Percentiles rank a stretch among this genome's conserved stretches.
Conservation (phyloP, 495 filamentous ascomycete species). For the Aspergillus hancockii region DNA sequence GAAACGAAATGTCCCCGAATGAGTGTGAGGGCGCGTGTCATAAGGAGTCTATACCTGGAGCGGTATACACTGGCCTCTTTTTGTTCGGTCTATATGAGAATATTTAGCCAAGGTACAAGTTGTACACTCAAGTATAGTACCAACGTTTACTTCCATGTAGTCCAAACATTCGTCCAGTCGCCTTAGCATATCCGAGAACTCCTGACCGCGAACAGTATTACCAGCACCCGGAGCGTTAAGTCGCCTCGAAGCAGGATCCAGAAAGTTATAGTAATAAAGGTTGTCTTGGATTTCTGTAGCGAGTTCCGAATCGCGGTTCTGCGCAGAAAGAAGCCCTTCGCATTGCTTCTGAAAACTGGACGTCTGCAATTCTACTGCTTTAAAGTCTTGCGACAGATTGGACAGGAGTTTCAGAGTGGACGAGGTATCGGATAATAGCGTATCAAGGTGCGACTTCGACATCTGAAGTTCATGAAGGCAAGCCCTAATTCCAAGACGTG, state of each 20-base stretch:
- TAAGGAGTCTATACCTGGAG: conserved; percentile 66
- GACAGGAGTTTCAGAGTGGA: conserved; percentile 72
- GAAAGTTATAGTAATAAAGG: conserved; percentile 85
- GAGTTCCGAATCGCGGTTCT: conserved; percentile 71
- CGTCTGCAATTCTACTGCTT: conserved; percentile 83
- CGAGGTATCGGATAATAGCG: conserved; percentile 74
- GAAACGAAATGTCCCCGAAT: conserved; percentile 86
- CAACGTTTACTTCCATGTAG: conserved; percentile 82
- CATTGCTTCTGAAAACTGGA: conserved; percentile 89
- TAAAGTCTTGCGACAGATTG: conserved; percentile 78
- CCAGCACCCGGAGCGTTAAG: conserved; percentile 90
- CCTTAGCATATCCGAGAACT: conserved; percentile 80
- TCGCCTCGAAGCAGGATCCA: conserved; percentile 84
- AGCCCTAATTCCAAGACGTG: conserved; percentile 45
- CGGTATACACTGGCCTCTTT: conserved; percentile 83
- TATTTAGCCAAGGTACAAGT: conserved; percentile 16
- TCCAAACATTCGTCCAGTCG: conserved; percentile 86
- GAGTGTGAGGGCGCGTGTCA: conserved; percentile 73
- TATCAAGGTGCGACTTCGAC: conserved; percentile 75
- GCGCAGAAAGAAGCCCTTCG: conserved; percentile 77
- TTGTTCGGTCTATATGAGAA: conserved; percentile 63
- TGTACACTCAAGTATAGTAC: conserved; percentile 27
- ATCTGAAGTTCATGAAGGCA: conserved; percentile 78
- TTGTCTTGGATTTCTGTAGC: conserved; percentile 82
- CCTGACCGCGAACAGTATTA: conserved; percentile 75